These are phyloP conservation scores for Lachnellula occidentalis DNA, from an alignment of 2,329 filamentous ascomycete genomes.

Conservation along the genomic window DNA sequence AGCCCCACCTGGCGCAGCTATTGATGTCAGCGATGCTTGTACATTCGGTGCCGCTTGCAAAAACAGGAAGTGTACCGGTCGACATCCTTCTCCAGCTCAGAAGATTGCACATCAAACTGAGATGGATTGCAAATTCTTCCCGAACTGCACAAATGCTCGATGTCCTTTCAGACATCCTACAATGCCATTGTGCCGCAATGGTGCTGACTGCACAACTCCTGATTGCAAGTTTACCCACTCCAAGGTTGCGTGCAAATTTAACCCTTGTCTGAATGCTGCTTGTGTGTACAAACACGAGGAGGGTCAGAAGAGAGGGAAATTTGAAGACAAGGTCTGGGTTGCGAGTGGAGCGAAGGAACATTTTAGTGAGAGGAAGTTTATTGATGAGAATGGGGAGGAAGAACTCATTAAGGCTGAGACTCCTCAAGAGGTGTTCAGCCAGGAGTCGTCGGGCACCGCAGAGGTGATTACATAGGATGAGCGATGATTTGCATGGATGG, in stretches of 20 bases:
- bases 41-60: slow-evolving; percentile 87
- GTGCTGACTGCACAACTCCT: slow-evolving; percentile 74
- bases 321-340: slow-evolving; percentile 89
- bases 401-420: slow-evolving; percentile 30
- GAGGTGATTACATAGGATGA: slow-evolving; percentile 23
- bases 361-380: slow-evolving; percentile 84
- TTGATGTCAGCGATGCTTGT: slow-evolving; percentile 79
- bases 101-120: slow-evolving; percentile 73
- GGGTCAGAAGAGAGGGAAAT: slow-evolving; percentile 76
- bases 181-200: slow-evolving; percentile 85
- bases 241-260: slow-evolving; percentile 81
- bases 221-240: slow-evolving; percentile 89
- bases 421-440: slow-evolving; percentile 13
- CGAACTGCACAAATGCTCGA: slow-evolving; percentile 80
- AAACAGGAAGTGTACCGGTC: slow-evolving; percentile 87
- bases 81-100: slow-evolving; percentile 86
- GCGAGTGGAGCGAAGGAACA: slow-evolving; percentile 55
- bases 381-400: slow-evolving; percentile 64
- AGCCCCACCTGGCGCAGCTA: slow-evolving; percentile 67
- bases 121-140: slow-evolving; percentile 85
- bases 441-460: slow-evolving; percentile 8
- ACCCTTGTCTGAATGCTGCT: slow-evolving; percentile 81
- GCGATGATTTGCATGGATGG: slow-evolving; percentile 1
- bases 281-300: slow-evolving; percentile 89
- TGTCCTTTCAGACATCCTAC: slow-evolving; percentile 87